These are phyloP conservation scores for Penicillium sp. DNA, from an alignment of 2,329 filamentous ascomycete species.

Conservation along the genomic window DNA sequence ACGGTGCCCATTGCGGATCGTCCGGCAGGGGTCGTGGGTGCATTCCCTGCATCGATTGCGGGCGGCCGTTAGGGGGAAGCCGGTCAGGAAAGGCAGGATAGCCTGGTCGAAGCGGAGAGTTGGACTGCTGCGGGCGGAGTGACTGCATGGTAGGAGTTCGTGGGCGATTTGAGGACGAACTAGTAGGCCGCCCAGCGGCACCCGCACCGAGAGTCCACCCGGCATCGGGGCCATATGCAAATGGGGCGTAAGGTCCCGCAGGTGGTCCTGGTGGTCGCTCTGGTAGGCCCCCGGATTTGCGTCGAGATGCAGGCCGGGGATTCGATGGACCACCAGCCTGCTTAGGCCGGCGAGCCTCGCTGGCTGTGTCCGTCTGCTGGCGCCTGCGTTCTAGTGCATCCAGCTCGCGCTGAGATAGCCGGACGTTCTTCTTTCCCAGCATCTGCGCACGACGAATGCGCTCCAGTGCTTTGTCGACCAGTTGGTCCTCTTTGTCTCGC, in stretches of 20 bases:
- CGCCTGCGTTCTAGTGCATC: slow-evolving; percentile 73
- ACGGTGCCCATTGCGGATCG: slow-evolving; percentile 48
- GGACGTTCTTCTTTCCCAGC: slow-evolving; percentile 74
- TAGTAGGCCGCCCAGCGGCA: slow-evolving; percentile 40
- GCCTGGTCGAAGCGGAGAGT: slow-evolving; percentile 34
- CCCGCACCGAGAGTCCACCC: slow-evolving; percentile 50
- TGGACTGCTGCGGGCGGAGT: slow-evolving; percentile 36
- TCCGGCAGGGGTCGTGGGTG: slow-evolving; percentile 46
- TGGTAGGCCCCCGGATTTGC: slow-evolving; percentile 12
- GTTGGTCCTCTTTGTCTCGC: slow-evolving; percentile 67
- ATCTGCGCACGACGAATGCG: slow-evolving; percentile 76
- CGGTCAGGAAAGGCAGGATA: slow-evolving; percentile 34
- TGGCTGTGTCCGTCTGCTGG: slow-evolving; percentile 46
- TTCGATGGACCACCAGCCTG: slow-evolving; percentile 22
- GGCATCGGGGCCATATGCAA: slow-evolving; percentile 38
- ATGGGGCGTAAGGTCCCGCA: slow-evolving; percentile 32
- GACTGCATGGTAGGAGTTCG: slow-evolving; percentile 43
- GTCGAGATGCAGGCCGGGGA: slow-evolving; percentile 21
- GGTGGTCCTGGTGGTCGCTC: slow-evolving; percentile 10
- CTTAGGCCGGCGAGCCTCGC: slow-evolving; percentile 18
- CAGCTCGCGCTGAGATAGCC: slow-evolving; percentile 75
- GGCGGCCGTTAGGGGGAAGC: slow-evolving; percentile 35
- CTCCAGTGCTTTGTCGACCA: slow-evolving; percentile 74
- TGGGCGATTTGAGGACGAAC: slow-evolving; percentile 43
- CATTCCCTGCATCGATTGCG: slow-evolving; percentile 37